Evolutionary conservation across 2,329 filamentous ascomycete species (phyloP), one percentile per base, ranked within the genome.

Genomic region (Cladosporium sp.): DNA sequence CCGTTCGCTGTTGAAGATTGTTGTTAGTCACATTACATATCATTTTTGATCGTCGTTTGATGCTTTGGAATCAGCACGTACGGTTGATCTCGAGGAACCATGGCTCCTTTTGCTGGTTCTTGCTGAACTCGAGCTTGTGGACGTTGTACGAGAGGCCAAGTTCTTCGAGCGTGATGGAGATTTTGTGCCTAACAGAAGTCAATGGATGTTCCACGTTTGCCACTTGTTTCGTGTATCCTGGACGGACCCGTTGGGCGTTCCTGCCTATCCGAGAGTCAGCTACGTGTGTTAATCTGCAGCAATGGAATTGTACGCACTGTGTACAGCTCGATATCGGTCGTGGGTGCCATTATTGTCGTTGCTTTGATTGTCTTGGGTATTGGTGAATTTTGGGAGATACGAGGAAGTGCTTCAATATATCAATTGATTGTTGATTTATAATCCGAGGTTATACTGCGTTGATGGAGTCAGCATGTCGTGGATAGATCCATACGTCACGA

Each of bases 21-120:
- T 47, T 28, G 25, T 47, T 19, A 47, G 25, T 17, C 22, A 2
- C 6, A 7, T 3, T 2, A 9, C 9, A 34, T 9, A 3, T 34
- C 30, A 5, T 3, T 12, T 25, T 12, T 9, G 30, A 34, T 12
- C 30, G 30, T 5, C 30, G 30, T 34, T 8, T 12, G 30, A 34
- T 9, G 30, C 30, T 11, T 5, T 34, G 30, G 30, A 12, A 34
- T 12, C 8, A 34, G 8, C 8, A 34, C 54, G 15, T 19, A 56
- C 54, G 91, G 75, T 96, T 96, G 75, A 96, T 93, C 52, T 86
- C 85, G 28, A 93, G 82, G 75, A 92, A 96, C 90, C 89, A 94
- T 14, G 84, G 84, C 72, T 92, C 82, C 66, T 92, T 94, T 67
- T 93, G 89, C 34, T 77, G 80, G 70, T 90, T 88, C 62, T 88